Evolutionary conservation across 305 asterid genomes (phyloP), one percentile per base, ranked within the genome.

Genomic region (Fraxinus velutina): DNA sequence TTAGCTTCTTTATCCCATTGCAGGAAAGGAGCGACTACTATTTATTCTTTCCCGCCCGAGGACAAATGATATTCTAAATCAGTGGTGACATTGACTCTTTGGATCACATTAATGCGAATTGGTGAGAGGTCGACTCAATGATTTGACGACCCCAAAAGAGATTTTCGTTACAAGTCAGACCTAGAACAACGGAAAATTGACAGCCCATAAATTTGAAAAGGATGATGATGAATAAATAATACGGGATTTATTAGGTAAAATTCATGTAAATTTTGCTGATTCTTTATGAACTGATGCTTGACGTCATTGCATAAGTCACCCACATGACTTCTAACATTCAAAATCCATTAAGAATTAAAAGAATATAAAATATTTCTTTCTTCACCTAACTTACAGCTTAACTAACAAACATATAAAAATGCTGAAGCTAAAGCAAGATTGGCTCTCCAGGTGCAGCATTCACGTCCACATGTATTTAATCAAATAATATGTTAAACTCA

Each of bases 311-410:
- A 24, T 24, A 8, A 22, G 79, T 76, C 70, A 76, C 37, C 77
- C 77, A 88, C 88, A 81, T 81, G 89, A 84, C 60, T 79, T 30
- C 75, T 52, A 66, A 75, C 82, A 77, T 73, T 77, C 62, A 42
- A n/a, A 78, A 70, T 77, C 42, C 81, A 70, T 71, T 70, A 76
- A 8, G 66, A 9, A 24, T 62, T 37, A 15, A 76, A 60, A 82
- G 42, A 52, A 24, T 21, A 42, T 2, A 66, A 15, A 12, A 17
- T 2, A 17, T 82, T 68, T 70, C 77, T 66, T 75, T 30, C 52
- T 71, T 39, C 70, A 71, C 36, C 82, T 39, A 39, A 57, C 68
- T 70, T 75, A 78, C 83, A 75, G 37, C 71, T 78, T 78, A 81
- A 78, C 74, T 2, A 36, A 66, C 72, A 81, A 21, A 24, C 32